These are phyloP conservation scores for Rubia yunnanensis DNA, from an alignment of 257 asterid genomes.

Conservation along the genomic window DNA sequence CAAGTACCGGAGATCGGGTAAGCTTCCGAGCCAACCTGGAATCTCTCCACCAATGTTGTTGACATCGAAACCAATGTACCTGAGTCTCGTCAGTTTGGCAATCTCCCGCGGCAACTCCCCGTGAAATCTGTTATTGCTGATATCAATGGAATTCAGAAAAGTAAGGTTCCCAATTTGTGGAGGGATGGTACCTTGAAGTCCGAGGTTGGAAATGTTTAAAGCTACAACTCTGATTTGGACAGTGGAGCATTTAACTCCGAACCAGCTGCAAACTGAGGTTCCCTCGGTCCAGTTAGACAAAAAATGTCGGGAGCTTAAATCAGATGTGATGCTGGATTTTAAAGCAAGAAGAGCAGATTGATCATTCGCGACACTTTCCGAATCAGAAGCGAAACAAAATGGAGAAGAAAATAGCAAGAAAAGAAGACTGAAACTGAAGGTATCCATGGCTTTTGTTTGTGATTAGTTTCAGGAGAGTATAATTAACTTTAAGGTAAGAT, in stretches of 20 bases:
- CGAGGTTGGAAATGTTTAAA: neutral
- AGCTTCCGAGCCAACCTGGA: constrained; percentile 14
- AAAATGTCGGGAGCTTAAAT: neutral
- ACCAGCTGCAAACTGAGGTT: constrained; percentile 12
- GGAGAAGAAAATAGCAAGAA: neutral
- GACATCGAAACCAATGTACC: neutral
- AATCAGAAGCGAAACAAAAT: neutral
- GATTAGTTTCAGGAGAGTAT: neutral
- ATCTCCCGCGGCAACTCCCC: constrained; percentile 20
- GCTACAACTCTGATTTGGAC: neutral
- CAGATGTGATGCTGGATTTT: neutral
- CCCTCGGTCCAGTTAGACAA: constrained; percentile 7
- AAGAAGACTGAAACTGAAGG: neutral
- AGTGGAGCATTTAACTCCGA: constrained; percentile 10
- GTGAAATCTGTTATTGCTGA: constrained; percentile 18
- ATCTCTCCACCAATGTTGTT: constrained; percentile 22
- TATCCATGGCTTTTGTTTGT: neutral
- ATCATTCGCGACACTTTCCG: neutral
- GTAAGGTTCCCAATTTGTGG: constrained; percentile 1
- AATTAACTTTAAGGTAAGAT: too few relatives aligned
- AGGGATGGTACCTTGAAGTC: constrained; percentile 5
- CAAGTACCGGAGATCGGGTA: constrained; percentile 14
- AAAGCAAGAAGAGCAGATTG: constrained; percentile 5
- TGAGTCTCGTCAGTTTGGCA: neutral
- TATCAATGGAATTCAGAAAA: constrained; percentile 19